A percentile compares a stretch with the other conserved stretches of the same genome.
These are phyloP conservation scores for Cocos nucifera DNA, from an alignment of 176 grass and related monocot genomes.

Conservation along the genomic window DNA sequence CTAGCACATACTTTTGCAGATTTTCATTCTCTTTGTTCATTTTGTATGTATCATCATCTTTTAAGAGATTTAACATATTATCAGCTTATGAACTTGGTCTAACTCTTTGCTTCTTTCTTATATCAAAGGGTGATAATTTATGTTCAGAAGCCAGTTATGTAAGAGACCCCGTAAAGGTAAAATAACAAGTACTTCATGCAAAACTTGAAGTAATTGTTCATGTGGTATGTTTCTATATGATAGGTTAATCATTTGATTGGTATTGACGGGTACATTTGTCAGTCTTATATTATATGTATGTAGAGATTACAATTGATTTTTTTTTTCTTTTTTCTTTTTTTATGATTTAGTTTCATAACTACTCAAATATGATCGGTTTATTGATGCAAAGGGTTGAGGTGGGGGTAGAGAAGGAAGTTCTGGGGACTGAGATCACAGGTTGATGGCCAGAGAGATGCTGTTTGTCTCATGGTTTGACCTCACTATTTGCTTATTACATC, in stretches of 20 bases:
- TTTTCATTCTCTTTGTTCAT: no score
- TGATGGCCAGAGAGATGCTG: background rate
- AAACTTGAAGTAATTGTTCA: conserved; percentile 36
- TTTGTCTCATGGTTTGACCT: no score
- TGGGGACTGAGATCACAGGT: background rate
- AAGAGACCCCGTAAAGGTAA: conserved; percentile 7
- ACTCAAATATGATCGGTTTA: conserved; percentile 17
- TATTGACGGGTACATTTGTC: background rate
- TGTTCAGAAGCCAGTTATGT: conserved; percentile 23
- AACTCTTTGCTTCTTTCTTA: conserved; percentile 1
- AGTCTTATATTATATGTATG: background rate
- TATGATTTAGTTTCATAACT: conserved; percentile 29
- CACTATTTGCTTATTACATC: no score
- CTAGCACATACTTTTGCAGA: no score
- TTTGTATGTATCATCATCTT: no score
- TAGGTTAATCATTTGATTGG: background rate
- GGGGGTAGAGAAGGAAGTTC: conserved; percentile 9
- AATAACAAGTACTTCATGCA: conserved; percentile 26
- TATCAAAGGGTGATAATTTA: conserved; percentile 33
- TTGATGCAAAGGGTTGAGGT: conserved; percentile 28
- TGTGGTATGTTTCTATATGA: conserved; percentile 27
- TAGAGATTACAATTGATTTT: background rate
- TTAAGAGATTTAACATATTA: background rate
- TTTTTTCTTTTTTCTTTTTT: background rate
- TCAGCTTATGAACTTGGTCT: background rate